These are phyloP conservation scores for Fusarium nurragi DNA, from an alignment of 2,329 filamentous ascomycete species.

Conservation along the genomic window DNA sequence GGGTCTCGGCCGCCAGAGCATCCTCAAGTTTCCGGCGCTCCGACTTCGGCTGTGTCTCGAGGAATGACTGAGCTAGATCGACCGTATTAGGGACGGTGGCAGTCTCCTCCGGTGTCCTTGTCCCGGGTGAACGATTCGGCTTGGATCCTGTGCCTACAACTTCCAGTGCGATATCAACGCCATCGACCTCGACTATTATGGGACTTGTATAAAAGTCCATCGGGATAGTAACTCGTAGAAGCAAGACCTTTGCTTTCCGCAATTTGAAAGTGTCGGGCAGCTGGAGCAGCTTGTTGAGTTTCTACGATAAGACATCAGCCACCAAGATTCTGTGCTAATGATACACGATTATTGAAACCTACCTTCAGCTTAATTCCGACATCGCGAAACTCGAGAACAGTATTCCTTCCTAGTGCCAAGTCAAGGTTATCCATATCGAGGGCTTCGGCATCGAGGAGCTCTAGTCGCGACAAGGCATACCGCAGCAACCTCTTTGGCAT, in stretches of 20 bases:
- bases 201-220: constrained; percentile 88
- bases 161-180: constrained; percentile 75
- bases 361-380: constrained; percentile 84
- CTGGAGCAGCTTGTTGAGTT: constrained; percentile 77
- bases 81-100: constrained; percentile 71
- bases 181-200: constrained; percentile 83
- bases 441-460: constrained; percentile 87
- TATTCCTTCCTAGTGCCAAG: constrained; percentile 82
- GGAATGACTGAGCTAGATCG: constrained; percentile 80
- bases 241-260: constrained; percentile 76
- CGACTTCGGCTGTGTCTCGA: constrained; percentile 73
- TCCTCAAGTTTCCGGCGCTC: constrained; percentile 76
- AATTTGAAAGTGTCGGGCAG: constrained; percentile 78
- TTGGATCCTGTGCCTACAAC: constrained; percentile 54
- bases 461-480: constrained; percentile 83
- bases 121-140: constrained; percentile 53
- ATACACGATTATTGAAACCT: constrained; percentile 34
- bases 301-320: constrained; percentile 62
- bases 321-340: constrained; percentile 11
- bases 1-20: constrained; percentile 70
- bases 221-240: constrained; percentile 83
- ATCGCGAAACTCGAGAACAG: constrained; percentile 85
- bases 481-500: constrained; percentile 91
- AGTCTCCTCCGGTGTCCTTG: constrained; percentile 41
- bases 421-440: constrained; percentile 88